phyloP scores from a whole-genome alignment of 768 basidiomycete species.

The Pilatotrama ljubarskyi region DNA sequence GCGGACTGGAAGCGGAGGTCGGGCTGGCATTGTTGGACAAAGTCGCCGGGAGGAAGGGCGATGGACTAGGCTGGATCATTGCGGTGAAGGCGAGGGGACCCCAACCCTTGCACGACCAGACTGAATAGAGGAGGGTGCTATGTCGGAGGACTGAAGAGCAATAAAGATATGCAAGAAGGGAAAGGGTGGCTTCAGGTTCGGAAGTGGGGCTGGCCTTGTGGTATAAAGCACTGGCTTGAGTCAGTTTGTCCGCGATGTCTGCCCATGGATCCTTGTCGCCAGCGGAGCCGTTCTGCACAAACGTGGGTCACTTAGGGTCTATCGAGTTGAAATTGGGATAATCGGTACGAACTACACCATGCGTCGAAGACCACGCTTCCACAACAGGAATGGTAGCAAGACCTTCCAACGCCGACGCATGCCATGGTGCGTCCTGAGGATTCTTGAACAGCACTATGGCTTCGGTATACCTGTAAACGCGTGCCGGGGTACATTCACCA shows the following conservation, averaged over 20 bases:
- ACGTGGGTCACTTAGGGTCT: not conserved
- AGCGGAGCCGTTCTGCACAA: slow-evolving; percentile 53
- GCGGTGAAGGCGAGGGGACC: slow-evolving; percentile 73
- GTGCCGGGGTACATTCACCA: not conserved
- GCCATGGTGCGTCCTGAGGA: slow-evolving; percentile 81
- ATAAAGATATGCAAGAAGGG: slow-evolving; percentile 69
- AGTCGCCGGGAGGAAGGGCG: slow-evolving; percentile 60
- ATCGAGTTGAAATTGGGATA: not conserved
- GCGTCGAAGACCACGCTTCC: slow-evolving; percentile 81
- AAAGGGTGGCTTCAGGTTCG: slow-evolving; percentile 53
- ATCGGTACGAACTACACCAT: slow-evolving; percentile 58
- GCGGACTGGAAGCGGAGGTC: slow-evolving; percentile 13
- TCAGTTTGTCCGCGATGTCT: slow-evolving; percentile 72
- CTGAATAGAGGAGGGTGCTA: slow-evolving; percentile 68
- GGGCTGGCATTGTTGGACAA: slow-evolving; percentile 46
- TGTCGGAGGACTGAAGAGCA: slow-evolving; percentile 69
- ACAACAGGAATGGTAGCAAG: slow-evolving; percentile 76
- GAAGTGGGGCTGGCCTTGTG: slow-evolving; percentile 50
- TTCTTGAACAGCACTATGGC: slow-evolving; percentile 75
- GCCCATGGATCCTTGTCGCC: slow-evolving; percentile 70
- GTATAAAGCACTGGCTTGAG: slow-evolving; percentile 63
- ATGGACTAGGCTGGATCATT: slow-evolving; percentile 67
- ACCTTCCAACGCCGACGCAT: slow-evolving; percentile 86
- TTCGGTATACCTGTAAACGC: slow-evolving; percentile 73
- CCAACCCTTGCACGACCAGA: slow-evolving; percentile 90